Conservation (phyloP, 1,284 basidiomycete genomes). For the Nidula niveotomentosa region DNA sequence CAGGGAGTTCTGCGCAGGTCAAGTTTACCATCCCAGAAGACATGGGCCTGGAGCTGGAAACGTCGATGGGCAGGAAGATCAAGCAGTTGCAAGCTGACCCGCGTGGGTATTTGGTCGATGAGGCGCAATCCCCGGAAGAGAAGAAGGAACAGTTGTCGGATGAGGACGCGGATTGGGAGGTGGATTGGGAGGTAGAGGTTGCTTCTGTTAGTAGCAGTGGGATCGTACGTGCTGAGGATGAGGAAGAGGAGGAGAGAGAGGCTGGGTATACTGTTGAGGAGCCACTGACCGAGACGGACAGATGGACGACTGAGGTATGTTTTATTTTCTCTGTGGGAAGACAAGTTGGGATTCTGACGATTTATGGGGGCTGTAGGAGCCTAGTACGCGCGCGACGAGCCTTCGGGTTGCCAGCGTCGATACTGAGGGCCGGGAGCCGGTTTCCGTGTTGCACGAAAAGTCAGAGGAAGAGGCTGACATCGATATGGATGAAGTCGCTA, state of each 20-base stretch:
- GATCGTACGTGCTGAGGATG: background rate
- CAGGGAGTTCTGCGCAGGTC: background rate
- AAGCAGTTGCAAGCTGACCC: background rate
- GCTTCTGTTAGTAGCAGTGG: conserved; percentile 7
- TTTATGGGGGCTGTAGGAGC: conserved; percentile 9
- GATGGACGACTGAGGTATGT: conserved; percentile 15
- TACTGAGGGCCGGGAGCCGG: background rate
- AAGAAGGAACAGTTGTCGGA: conserved; percentile 3
- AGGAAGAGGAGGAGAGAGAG: background rate
- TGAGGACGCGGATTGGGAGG: conserved; percentile 17
- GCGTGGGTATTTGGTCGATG: background rate
- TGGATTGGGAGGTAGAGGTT: conserved; percentile 16
- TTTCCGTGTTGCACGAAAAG: too few relatives aligned
- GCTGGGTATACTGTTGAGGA: conserved; percentile 12
- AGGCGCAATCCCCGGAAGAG: background rate
- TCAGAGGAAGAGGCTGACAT: background rate
- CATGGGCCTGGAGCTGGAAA: conserved; percentile 1
- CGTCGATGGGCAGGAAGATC: conserved; percentile 3
- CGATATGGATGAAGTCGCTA: background rate
- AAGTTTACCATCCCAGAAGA: background rate
- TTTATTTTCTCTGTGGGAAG: background rate
- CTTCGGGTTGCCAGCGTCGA: conserved; percentile 10
- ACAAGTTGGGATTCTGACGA: background rate
- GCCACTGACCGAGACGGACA: conserved; percentile 7
- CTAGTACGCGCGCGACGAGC: conserved; percentile 8